A percentile compares a stretch with the other conserved stretches of the same genome.
Evolutionary conservation across 768 basidiomycete species (phyloP).

Genomic region (Russula sp.): DNA sequence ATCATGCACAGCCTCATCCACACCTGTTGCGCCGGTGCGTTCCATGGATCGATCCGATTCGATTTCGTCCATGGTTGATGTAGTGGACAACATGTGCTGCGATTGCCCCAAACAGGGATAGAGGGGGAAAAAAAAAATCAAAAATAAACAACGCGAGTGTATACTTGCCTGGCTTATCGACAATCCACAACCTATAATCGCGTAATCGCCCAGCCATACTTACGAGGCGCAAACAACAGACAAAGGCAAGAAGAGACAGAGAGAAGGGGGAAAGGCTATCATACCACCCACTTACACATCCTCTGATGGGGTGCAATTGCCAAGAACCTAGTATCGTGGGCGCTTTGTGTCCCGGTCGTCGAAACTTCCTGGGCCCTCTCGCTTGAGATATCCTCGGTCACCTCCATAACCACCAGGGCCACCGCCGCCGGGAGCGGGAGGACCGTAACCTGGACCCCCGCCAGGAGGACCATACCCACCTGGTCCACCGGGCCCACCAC

Average conservation of each 20-base stretch:
- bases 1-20: constrained; percentile 5
- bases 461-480: constrained; percentile 38
- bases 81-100: background rate
- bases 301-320: constrained; percentile 1
- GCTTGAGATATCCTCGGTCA: constrained; percentile 60
- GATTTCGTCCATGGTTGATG: background rate
- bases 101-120: background rate
- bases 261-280: constrained; percentile 15
- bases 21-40: background rate
- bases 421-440: constrained; percentile 26
- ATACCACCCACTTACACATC: constrained; percentile 17
- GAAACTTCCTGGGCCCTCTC: constrained; percentile 58
- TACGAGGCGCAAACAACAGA: constrained; percentile 9
- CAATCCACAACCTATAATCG: background rate
- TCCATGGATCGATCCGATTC: constrained; percentile 1
- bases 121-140: background rate
- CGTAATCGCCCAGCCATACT: constrained; percentile 11
- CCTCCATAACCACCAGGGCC: constrained; percentile 35
- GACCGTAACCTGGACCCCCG: constrained; percentile 26
- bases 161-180: constrained; percentile 21
- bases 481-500: constrained; percentile 34
- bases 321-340: constrained; percentile 51
- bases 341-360: constrained; percentile 81
- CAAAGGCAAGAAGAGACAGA: constrained; percentile 8
- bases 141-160: constrained; percentile 11